Conservation (phyloP, 2,329 filamentous ascomycete genomes). For the Paecilomyces formosus region DNA sequence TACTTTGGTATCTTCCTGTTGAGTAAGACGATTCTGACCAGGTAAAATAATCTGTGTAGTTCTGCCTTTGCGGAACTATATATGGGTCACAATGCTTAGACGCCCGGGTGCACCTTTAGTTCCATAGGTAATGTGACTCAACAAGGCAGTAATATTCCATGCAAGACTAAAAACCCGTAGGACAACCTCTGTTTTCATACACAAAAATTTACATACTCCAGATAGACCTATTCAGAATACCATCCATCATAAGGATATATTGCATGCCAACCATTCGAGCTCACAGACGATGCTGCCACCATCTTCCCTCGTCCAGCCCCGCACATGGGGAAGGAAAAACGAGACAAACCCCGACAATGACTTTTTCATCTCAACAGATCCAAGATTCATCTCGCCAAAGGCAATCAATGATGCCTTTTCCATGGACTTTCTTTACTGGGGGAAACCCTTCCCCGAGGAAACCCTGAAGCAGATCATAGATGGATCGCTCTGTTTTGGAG, state of each 20-base stretch:
- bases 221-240: neutral
- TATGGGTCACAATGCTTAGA: too few species aligned
- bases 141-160: too few species aligned
- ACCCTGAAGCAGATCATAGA: slow-evolving; percentile 47
- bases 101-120: too few species aligned
- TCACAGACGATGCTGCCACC: neutral
- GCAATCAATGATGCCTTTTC: slow-evolving; percentile 50
- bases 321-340: neutral
- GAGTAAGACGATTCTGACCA: too few species aligned
- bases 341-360: slow-evolving; percentile 23
- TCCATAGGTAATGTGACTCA: too few species aligned
- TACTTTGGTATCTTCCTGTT: too few species aligned
- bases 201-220: neutral
- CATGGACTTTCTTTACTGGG: slow-evolving; percentile 56
- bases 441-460: slow-evolving; percentile 43
- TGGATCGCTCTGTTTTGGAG: slow-evolving; percentile 53
- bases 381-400: slow-evolving; percentile 46
- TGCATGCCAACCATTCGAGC: neutral
- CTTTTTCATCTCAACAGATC: slow-evolving; percentile 57
- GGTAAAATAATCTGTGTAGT: too few species aligned
- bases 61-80: too few species aligned
- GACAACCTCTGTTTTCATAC: neutral
- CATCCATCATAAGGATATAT: neutral
- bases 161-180: too few species aligned
- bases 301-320: slow-evolving; percentile 1